Conservation (phyloP, 2,329 filamentous ascomycete genomes). For the Neofusicoccum kwambonambiense region DNA sequence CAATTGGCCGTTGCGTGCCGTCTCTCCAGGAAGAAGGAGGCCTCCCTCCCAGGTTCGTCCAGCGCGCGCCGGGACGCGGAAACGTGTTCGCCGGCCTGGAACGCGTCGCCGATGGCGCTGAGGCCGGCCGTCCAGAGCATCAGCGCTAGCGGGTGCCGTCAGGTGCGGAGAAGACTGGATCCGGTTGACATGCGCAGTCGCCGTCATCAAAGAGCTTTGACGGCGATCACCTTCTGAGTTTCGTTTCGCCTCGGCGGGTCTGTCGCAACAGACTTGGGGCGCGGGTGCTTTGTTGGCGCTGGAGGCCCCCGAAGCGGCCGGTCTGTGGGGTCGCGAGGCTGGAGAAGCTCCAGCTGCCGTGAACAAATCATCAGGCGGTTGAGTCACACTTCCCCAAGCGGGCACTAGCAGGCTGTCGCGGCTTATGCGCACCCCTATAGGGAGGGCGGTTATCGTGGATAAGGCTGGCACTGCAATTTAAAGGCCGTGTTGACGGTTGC, state of each 20-base stretch:
- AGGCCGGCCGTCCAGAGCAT: background rate
- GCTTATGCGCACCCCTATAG: background rate
- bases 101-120: background rate
- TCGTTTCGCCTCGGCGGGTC: conserved; percentile 3
- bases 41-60: background rate
- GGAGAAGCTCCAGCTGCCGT: background rate
- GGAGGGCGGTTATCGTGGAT: background rate
- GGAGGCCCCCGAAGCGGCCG: background rate
- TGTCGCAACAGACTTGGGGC: background rate
- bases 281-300: conserved; percentile 7
- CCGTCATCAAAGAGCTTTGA: background rate
- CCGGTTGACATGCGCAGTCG: background rate
- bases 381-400: background rate
- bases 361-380: conserved; percentile 1
- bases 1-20: background rate
- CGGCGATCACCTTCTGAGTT: conserved; percentile 9
- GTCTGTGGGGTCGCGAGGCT: background rate
- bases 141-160: background rate
- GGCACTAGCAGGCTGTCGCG: background rate
- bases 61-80: background rate
- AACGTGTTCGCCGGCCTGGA: background rate
- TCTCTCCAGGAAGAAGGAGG: background rate
- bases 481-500: background rate
- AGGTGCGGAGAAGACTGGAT: conserved; percentile 4
- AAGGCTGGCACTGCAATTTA: conserved; percentile 7